These are phyloP conservation scores for Aspergillus egyptiacus DNA, from an alignment of 495 filamentous ascomycete genomes.

Conservation along the genomic window DNA sequence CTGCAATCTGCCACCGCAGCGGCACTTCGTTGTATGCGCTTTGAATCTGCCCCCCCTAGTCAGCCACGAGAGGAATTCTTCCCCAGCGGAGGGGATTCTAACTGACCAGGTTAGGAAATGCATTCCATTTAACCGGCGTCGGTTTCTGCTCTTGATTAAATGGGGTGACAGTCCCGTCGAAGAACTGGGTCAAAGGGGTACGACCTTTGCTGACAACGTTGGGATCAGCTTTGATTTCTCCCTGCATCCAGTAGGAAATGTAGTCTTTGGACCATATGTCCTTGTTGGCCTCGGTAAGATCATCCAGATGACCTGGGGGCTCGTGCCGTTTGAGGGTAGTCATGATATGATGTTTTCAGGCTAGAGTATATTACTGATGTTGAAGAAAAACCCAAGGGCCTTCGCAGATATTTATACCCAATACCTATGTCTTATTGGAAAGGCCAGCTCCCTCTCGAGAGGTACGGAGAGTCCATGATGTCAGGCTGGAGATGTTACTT, in stretches of 20 bases:
- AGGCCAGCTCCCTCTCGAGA: too few relatives aligned
- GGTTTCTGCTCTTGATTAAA: background rate
- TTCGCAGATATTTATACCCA: too few relatives aligned
- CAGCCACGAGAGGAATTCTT: too few relatives aligned
- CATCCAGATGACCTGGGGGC: background rate
- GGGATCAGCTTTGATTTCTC: background rate
- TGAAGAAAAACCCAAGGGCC: too few relatives aligned
- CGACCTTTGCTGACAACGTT: background rate
- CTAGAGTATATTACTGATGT: too few relatives aligned
- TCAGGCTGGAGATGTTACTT: too few relatives aligned
- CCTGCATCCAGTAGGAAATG: background rate
- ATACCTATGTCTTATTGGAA: too few relatives aligned
- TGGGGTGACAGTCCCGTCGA: background rate
- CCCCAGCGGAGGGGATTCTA: too few relatives aligned
- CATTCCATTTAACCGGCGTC: background rate
- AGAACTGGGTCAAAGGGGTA: background rate
- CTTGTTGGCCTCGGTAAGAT: background rate
- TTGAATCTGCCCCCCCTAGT: too few relatives aligned
- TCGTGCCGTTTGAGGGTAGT: background rate
- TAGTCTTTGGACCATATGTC: background rate
- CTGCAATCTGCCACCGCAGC: background rate
- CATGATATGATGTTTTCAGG: too few relatives aligned
- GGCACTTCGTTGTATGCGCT: too few relatives aligned
- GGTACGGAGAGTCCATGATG: too few relatives aligned
- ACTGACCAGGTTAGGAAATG: background rate